Percentiles rank a stretch among this genome's conserved stretches.
These are phyloP conservation scores for Parasitella parasitica DNA, from an alignment of 371 early-diverging fungal species.

Conservation along the genomic window DNA sequence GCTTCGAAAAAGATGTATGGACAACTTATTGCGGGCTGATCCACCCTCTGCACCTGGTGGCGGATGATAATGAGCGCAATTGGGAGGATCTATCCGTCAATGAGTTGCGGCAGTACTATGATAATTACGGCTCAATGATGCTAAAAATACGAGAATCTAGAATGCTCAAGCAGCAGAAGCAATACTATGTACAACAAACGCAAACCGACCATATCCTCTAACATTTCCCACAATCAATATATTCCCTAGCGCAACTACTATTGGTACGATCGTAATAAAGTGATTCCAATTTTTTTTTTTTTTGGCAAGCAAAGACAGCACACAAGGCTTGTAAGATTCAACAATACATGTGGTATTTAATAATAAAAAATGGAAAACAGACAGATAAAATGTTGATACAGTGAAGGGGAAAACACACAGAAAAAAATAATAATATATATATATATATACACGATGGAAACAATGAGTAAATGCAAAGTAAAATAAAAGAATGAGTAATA, in stretches of 20 bases:
- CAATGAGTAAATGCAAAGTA: not conserved
- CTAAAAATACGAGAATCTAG: conserved; percentile 36
- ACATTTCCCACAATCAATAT: not conserved
- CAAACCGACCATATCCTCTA: not conserved
- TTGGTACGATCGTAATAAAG: too few relatives aligned
- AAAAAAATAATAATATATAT: not conserved
- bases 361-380: not conserved
- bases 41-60: conserved; percentile 37
- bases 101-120: conserved; percentile 37
- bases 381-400: not conserved
- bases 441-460: not conserved
- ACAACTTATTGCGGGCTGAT: conserved; percentile 34
- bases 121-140: conserved; percentile 49
- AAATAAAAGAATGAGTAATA: not conserved
- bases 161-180: conserved; percentile 36
- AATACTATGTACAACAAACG: conserved; percentile 18
- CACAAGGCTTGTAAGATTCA: too few relatives aligned
- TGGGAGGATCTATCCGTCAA: conserved; percentile 31
- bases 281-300: too few relatives aligned
- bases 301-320: too few relatives aligned
- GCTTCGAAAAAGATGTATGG: conserved; percentile 38
- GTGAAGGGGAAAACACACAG: not conserved
- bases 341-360: not conserved
- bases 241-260: too few relatives aligned
- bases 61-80: conserved; percentile 1